phyloP scores from a whole-genome alignment of 768 basidiomycete genomes.

The Mycena venus region DNA sequence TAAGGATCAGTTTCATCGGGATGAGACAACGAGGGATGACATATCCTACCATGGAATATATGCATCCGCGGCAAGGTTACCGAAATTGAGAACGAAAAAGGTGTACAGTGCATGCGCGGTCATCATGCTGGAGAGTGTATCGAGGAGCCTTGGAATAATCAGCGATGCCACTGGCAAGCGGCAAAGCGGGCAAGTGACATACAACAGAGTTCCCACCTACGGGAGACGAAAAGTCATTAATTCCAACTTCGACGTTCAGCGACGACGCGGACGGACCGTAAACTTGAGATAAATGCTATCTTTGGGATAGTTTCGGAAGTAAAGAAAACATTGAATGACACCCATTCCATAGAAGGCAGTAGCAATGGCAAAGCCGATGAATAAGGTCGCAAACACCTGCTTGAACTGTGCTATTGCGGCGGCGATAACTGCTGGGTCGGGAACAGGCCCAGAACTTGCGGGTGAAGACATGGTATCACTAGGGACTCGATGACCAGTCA shows the following conservation, averaged over 20 bases:
- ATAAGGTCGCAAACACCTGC: slow-evolving; percentile 23
- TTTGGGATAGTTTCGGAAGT: slow-evolving; percentile 23
- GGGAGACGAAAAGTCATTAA: background rate
- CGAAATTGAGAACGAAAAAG: slow-evolving; percentile 26
- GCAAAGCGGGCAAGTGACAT: background rate
- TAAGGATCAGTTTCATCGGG: too few relatives aligned
- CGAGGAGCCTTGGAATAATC: slow-evolving; percentile 7
- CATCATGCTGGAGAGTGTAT: slow-evolving; percentile 22
- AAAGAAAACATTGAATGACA: slow-evolving; percentile 18
- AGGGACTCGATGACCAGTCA: background rate
- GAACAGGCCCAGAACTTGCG: background rate
- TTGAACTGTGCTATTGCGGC: slow-evolving; percentile 13
- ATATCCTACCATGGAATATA: slow-evolving; percentile 14
- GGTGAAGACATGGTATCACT: background rate
- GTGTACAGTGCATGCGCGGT: slow-evolving; percentile 26
- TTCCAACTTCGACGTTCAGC: background rate
- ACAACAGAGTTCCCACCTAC: slow-evolving; percentile 21
- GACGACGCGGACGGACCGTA: slow-evolving; percentile 5
- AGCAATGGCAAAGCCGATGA: slow-evolving; percentile 29
- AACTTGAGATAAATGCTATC: slow-evolving; percentile 19
- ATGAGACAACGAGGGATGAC: background rate
- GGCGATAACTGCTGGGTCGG: background rate
- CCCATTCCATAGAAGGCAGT: slow-evolving; percentile 26
- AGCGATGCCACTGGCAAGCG: background rate
- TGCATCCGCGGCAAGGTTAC: slow-evolving; percentile 22